Evolutionary conservation across 805 yeast species (phyloP).

Genomic region (Yarrowia yakushimensis): DNA sequence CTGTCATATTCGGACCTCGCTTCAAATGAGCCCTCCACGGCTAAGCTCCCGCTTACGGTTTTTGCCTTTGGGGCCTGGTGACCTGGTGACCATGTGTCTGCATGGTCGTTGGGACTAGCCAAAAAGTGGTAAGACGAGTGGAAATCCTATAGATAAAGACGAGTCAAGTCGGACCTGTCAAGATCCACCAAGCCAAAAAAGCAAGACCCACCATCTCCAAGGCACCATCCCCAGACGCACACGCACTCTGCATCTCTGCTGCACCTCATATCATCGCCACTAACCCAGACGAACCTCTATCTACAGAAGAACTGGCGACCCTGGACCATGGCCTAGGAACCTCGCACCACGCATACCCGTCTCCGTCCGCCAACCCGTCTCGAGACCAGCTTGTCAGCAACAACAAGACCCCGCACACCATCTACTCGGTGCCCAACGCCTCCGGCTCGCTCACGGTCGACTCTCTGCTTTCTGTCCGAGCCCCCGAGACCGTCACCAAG

Average conservation of each 20-base stretch:
- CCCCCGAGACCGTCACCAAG: not conserved
- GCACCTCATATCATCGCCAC: not conserved
- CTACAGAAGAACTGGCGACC: constrained; percentile 20
- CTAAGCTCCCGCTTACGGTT: constrained; percentile 8
- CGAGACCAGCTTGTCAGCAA: not conserved
- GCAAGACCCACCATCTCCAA: not conserved
- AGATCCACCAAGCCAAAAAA: too few relatives aligned
- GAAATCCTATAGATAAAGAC: not conserved
- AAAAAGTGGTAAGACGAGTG: not conserved
- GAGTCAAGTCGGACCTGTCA: not conserved
- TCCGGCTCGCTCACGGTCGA: constrained; percentile 22
- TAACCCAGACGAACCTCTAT: constrained; percentile 24
- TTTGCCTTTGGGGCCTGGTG: constrained; percentile 6
- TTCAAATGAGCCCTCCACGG: too few relatives aligned
- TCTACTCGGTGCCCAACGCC: constrained; percentile 22
- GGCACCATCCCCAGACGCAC: not conserved
- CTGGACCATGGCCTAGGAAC: constrained; percentile 24
- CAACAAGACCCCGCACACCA: not conserved
- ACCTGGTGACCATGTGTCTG: constrained; percentile 11
- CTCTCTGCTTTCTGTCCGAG: not conserved
- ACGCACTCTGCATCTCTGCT: not conserved
- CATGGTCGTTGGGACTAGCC: constrained; percentile 17
- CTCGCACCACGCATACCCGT: constrained; percentile 13
- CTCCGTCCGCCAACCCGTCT: not conserved
- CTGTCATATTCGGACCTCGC: too few relatives aligned